A percentile compares a stretch with the other conserved stretches of the same genome.
Conservation (phyloP, 75 land plant genomes). For the Picea sitchensis region DNA sequence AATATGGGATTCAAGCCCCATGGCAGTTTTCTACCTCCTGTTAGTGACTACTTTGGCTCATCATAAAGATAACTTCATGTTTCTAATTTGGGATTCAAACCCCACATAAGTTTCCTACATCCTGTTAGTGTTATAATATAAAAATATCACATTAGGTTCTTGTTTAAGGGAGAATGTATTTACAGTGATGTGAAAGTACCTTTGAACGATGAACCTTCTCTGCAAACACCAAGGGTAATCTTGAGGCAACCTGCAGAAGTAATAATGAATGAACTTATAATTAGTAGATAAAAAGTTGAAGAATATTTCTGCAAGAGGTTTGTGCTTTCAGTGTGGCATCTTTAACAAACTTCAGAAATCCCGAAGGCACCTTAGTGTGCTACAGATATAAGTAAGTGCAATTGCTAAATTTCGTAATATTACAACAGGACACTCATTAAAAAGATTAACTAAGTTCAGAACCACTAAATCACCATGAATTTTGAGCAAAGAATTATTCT, state of each 20-base stretch:
- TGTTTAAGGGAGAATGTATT: background rate
- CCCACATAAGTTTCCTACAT: background rate
- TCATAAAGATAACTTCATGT: background rate
- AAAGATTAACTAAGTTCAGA: no score
- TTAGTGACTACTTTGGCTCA: background rate
- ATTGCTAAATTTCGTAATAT: no score
- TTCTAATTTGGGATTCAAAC: background rate
- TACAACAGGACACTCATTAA: no score
- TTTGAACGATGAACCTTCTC: slow-evolving; percentile 11
- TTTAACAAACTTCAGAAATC: no score
- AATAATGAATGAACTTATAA: background rate
- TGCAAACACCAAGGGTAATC: slow-evolving; percentile 11
- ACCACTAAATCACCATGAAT: no score
- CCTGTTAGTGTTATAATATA: background rate
- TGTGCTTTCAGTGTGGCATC: no score
- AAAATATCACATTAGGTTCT: background rate
- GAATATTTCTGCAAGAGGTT: no score
- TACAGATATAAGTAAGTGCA: no score
- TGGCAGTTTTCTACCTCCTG: background rate
- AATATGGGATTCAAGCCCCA: background rate
- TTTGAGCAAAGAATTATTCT: background rate
- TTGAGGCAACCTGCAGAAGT: slow-evolving; percentile 9
- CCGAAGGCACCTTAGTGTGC: no score
- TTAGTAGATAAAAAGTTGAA: no score
- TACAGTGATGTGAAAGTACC: background rate